phyloP scores from a whole-genome alignment of 1,139 yeast genomes.

The Diutina catenulata region DNA sequence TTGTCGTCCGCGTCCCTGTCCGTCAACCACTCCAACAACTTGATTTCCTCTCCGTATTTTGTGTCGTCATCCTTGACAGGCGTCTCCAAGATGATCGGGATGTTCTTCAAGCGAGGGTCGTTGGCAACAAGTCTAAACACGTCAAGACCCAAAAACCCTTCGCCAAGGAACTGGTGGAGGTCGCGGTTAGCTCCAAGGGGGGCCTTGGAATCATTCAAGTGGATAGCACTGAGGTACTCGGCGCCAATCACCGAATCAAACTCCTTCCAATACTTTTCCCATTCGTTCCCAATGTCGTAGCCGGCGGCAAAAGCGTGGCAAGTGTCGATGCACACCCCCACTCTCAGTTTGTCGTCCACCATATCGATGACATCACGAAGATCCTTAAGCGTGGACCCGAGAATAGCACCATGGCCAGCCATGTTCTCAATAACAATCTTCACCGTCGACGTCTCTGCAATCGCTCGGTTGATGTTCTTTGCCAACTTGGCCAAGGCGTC shows the following conservation, averaged over 20 bases:
- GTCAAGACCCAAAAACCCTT: conserved; percentile 83
- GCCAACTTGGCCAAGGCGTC: conserved; percentile 63
- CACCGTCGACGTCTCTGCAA: conserved; percentile 60
- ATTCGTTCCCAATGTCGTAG: conserved; percentile 63
- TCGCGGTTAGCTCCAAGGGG: conserved; percentile 87
- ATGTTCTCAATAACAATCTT: conserved; percentile 88
- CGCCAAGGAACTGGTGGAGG: conserved; percentile 80
- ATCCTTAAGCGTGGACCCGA: conserved; percentile 76
- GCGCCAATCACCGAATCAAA: conserved; percentile 69
- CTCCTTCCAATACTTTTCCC: conserved; percentile 55
- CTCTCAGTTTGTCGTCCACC: conserved; percentile 65
- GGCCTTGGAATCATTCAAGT: conserved; percentile 88
- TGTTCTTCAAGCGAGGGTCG: conserved; percentile 41
- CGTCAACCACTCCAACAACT: conserved; percentile 57
- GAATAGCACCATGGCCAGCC: conserved; percentile 94
- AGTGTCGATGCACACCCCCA: conserved; percentile 92
- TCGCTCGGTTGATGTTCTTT: conserved; percentile 66
- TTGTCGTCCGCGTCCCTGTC: conserved; percentile 42
- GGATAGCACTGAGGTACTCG: conserved; percentile 68
- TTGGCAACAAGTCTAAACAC: conserved; percentile 71
- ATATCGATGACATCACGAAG: conserved; percentile 60
- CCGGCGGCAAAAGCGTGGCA: conserved; percentile 97
- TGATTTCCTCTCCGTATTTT: conserved; percentile 80
- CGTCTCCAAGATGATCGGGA: conserved; percentile 86
- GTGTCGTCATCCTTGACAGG: conserved; percentile 47